Percentiles rank a stretch among this genome's conserved stretches.
Evolutionary conservation across 345 rosid species (phyloP).

Genomic region (Excoecaria cochinchinensis): DNA sequence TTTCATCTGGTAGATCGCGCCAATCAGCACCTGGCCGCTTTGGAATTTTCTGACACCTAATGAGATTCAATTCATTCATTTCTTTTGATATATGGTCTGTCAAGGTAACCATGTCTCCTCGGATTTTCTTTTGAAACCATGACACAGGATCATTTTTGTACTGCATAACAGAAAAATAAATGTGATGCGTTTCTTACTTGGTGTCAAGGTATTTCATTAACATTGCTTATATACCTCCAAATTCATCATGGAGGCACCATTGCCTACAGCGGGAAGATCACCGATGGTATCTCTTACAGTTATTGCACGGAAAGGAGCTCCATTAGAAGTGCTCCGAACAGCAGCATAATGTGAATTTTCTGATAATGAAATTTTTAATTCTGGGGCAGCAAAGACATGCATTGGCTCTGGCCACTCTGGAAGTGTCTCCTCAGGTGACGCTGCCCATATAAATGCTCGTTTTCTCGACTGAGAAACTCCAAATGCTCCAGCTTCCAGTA

Average conservation of each 20-base stretch:
- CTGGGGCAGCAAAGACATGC: constrained; percentile 73
- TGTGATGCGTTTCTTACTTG: background rate
- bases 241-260: constrained; percentile 56
- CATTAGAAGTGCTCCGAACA: constrained; percentile 63
- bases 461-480: constrained; percentile 90
- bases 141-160: constrained; percentile 60
- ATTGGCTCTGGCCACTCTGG: constrained; percentile 99
- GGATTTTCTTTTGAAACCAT: constrained; percentile 74
- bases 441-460: constrained; percentile 93
- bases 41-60: constrained; percentile 68
- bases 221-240: constrained; percentile 41
- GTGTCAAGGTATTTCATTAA: background rate
- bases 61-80: constrained; percentile 78
- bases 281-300: constrained; percentile 92
- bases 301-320: constrained; percentile 89
- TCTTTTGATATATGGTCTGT: constrained; percentile 77
- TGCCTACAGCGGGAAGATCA: constrained; percentile 71
- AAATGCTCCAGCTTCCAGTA: constrained; percentile 87
- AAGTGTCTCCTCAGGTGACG: constrained; percentile 73
- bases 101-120: constrained; percentile 48
- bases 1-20: constrained; percentile 76
- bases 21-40: constrained; percentile 92
- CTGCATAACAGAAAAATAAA: constrained; percentile 32
- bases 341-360: constrained; percentile 58
- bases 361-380: constrained; percentile 57